These are phyloP conservation scores for Rhododendron williamsianum DNA, from an alignment of 148 eudicot species.

Conservation along the genomic window DNA sequence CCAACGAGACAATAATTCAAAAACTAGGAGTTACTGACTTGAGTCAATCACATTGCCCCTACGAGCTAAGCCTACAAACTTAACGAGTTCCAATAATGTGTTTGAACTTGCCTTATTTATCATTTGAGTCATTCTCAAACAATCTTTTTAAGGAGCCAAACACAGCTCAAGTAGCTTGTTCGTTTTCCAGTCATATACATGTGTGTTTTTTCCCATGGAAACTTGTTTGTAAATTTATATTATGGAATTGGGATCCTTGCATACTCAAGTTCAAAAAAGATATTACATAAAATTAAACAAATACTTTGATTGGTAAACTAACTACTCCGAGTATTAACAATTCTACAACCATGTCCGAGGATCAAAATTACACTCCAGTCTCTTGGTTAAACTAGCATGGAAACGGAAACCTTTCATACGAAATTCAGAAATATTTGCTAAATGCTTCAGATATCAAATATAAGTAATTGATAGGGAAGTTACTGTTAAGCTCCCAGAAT, in stretches of 20 bases:
- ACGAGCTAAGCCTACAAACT: neutral
- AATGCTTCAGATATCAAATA: neutral
- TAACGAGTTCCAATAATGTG: neutral
- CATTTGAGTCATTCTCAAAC: neutral
- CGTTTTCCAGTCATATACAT: neutral
- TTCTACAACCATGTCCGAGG: neutral
- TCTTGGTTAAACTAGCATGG: neutral
- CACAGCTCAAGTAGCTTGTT: neutral
- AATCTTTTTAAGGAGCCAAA: neutral
- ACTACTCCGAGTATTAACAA: neutral
- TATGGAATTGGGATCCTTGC: neutral
- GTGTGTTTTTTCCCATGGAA: neutral
- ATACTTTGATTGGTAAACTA: neutral
- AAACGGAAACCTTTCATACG: neutral
- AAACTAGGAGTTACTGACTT: no score
- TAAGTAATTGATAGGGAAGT: neutral
- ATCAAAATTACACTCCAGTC: neutral
- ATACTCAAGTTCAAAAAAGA: neutral
- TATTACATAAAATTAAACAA: neutral
- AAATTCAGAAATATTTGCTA: neutral
- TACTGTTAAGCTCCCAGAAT: slow-evolving; percentile 50
- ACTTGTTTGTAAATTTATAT: neutral
- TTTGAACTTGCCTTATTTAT: neutral
- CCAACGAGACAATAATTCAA: no score
- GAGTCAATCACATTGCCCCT: no score